Conservation (phyloP, 1,284 basidiomycete genomes). For the Austroboletus rostrupii region DNA sequence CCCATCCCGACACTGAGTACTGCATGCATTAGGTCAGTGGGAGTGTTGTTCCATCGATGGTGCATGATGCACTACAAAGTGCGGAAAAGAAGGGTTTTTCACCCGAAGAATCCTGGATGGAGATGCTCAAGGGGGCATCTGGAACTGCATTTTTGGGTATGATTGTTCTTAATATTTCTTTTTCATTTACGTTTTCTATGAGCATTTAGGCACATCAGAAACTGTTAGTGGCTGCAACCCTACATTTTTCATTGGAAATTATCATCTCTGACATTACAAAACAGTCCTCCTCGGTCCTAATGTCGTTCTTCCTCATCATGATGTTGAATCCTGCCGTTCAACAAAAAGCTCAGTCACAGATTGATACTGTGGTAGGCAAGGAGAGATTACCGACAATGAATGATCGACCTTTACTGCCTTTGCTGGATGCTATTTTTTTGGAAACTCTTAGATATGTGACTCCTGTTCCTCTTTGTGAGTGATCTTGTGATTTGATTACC, state of each 20-base stretch:
- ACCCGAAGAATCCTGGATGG: neutral
- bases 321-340: conserved; percentile 29
- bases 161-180: neutral
- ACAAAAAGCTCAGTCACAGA: conserved; percentile 28
- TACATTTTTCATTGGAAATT: neutral
- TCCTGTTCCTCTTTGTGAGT: conserved; percentile 33
- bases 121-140: neutral
- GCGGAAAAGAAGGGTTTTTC: neutral
- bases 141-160: neutral
- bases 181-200: neutral
- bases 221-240: neutral
- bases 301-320: conserved; percentile 27
- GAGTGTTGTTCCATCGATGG: no score
- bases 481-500: neutral
- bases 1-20: no score
- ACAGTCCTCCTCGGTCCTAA: neutral
- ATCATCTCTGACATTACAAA: neutral
- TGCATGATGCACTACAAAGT: neutral
- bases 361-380: conserved; percentile 34
- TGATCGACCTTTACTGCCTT: conserved; percentile 38
- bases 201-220: no score
- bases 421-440: conserved; percentile 46
- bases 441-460: conserved; percentile 52
- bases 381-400: conserved; percentile 37
- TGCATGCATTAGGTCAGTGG: no score